phyloP scores from a whole-genome alignment of 2,329 filamentous ascomycete species.

The Atkinsonella hypoxylon region DNA sequence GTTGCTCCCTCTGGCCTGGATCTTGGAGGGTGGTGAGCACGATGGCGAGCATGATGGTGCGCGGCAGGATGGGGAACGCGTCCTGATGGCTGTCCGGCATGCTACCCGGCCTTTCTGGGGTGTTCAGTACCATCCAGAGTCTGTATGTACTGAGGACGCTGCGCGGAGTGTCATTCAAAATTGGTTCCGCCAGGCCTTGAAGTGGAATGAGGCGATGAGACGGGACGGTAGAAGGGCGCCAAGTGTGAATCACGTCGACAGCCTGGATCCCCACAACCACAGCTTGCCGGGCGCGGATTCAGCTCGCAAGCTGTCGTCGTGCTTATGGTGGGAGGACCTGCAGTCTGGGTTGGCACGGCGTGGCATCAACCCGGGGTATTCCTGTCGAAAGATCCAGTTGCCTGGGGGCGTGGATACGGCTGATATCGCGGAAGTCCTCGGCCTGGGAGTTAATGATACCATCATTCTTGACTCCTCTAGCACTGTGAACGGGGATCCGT shows the following conservation, averaged over 20 bases:
- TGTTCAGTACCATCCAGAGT: slow-evolving; percentile 85
- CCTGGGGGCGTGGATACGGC: slow-evolving; percentile 36
- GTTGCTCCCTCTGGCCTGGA: slow-evolving; percentile 51
- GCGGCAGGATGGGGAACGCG: slow-evolving; percentile 28
- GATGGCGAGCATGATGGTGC: slow-evolving; percentile 17
- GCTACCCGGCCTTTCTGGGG: slow-evolving; percentile 64
- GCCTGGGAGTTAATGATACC: slow-evolving; percentile 28
- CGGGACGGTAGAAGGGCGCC: slow-evolving; percentile 5
- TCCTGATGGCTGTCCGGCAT: slow-evolving; percentile 72
- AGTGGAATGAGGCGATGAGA: slow-evolving; percentile 40
- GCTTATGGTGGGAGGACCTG: slow-evolving; percentile 14
- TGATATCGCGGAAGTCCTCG: slow-evolving; percentile 41
- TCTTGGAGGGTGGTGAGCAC: slow-evolving; percentile 31
- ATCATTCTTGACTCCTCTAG: slow-evolving; percentile 51
- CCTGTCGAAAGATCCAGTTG: slow-evolving; percentile 29
- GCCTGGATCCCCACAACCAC: slow-evolving; percentile 11
- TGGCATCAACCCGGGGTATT: slow-evolving; percentile 22
- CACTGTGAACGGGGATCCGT: slow-evolving; percentile 29
- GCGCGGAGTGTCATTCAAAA: slow-evolving; percentile 55
- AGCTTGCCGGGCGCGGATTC: slow-evolving; percentile 8
- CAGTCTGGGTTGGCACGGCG: slow-evolving; percentile 17
- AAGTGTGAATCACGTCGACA: slow-evolving; percentile 9
- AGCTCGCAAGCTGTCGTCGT: slow-evolving; percentile 11
- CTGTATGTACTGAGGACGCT: slow-evolving; percentile 63
- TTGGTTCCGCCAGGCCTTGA: slow-evolving; percentile 58